Conservation (phyloP, 192 early-diverging fungal genomes). For the Coemansia sp. region DNA sequence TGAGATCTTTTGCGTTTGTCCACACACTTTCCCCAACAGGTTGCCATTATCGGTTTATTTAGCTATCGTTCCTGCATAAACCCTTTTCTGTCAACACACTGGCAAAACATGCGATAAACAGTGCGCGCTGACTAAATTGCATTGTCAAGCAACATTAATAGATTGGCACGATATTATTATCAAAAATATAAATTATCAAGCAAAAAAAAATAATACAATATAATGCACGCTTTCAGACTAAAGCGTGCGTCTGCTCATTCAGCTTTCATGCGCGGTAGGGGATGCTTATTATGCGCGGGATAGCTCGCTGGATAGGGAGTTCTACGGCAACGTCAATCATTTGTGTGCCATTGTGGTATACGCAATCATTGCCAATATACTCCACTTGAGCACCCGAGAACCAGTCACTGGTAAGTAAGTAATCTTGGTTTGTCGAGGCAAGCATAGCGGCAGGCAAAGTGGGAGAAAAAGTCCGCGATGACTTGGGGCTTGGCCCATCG, state of each 20-base stretch:
- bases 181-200: slow-evolving; percentile 4
- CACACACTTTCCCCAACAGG: background rate
- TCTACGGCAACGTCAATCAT: slow-evolving; percentile 45
- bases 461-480: background rate
- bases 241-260: background rate
- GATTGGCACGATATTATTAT: background rate
- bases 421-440: background rate
- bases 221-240: background rate
- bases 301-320: slow-evolving; percentile 34
- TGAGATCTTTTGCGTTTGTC: slow-evolving; percentile 3
- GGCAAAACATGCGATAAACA: background rate
- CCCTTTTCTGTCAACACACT: slow-evolving; percentile 4
- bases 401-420: slow-evolving; percentile 26
- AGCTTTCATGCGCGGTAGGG: slow-evolving; percentile 12
- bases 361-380: slow-evolving; percentile 50
- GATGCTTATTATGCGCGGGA: slow-evolving; percentile 42
- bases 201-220: slow-evolving; percentile 3
- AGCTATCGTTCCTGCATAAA: slow-evolving; percentile 7
- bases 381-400: slow-evolving; percentile 53
- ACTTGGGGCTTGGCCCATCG: background rate
- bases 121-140: background rate
- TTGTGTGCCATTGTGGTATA: slow-evolving; percentile 55
- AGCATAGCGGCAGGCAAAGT: background rate
- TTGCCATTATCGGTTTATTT: background rate
- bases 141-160: background rate